A percentile compares a stretch with the other conserved stretches of the same genome.
These are phyloP conservation scores for Angomonas deanei DNA, from an alignment of 208 protist genomes.

Conservation along the genomic window DNA sequence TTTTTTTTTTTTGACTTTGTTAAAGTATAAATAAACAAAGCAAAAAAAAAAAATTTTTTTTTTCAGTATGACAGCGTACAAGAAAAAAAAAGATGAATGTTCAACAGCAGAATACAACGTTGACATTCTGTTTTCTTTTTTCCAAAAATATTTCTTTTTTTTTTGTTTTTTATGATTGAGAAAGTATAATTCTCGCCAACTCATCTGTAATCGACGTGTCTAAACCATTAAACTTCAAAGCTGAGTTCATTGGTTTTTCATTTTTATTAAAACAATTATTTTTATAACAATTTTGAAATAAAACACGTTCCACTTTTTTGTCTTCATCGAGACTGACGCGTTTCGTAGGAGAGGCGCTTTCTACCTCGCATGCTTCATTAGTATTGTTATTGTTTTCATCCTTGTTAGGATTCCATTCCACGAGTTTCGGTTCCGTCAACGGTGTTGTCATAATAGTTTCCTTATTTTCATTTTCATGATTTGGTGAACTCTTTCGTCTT, in stretches of 20 bases:
- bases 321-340: too few relatives aligned
- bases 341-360: too few relatives aligned
- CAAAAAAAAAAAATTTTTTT: slow-evolving; percentile 5
- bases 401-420: not conserved
- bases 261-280: too few relatives aligned
- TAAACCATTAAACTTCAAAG: too few relatives aligned
- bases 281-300: not conserved
- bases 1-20: too few relatives aligned
- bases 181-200: too few relatives aligned
- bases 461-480: slow-evolving; percentile 1
- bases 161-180: not conserved
- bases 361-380: not conserved
- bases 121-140: not conserved
- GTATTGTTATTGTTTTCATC: not conserved
- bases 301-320: too few relatives aligned
- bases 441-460: not conserved
- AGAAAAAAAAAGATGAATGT: not conserved
- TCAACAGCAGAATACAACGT: not conserved
- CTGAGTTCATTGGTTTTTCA: too few relatives aligned
- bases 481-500: too few relatives aligned
- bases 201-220: too few relatives aligned
- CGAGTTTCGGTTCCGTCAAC: too few relatives aligned
- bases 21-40: slow-evolving; percentile 1
- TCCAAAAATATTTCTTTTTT: not conserved
- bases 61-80: not conserved